Percentiles rank a stretch among this genome's conserved stretches.
Conservation (phyloP, 768 basidiomycete species). For the Ramaria sp. region DNA sequence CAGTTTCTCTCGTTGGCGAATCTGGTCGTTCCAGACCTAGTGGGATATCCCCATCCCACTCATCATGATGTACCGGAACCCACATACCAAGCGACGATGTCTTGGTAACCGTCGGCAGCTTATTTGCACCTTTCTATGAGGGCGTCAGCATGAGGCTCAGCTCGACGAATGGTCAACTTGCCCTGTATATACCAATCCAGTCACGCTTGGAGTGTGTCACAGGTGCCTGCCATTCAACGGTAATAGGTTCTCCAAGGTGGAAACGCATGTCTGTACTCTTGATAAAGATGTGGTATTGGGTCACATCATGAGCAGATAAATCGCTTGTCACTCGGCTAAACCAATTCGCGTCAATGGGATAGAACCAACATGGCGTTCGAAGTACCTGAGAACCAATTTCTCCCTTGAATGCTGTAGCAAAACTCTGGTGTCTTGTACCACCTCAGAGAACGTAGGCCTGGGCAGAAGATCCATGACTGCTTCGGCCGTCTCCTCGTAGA, state of each 20-base stretch:
- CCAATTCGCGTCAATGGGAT: conserved; percentile 1
- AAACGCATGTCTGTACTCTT: conserved; percentile 52
- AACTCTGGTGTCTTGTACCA: conserved; percentile 87
- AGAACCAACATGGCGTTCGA: conserved; percentile 10
- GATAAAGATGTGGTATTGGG: conserved; percentile 66
- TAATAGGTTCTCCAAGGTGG: conserved; percentile 87
- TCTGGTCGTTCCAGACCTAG: conserved; percentile 31
- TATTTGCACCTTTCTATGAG: conserved; percentile 74
- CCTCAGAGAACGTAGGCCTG: conserved; percentile 76
- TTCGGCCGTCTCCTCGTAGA: conserved; percentile 88
- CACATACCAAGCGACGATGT: conserved; percentile 84
- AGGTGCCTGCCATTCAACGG: conserved; percentile 81
- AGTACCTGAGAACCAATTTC: conserved; percentile 84
- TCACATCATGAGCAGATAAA: conserved; percentile 65
- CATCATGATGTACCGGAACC: conserved; percentile 83
- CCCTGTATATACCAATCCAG: conserved; percentile 92
- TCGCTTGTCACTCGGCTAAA: conserved; percentile 72
- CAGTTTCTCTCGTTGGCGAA: conserved; percentile 16
- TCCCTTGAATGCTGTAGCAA: conserved; percentile 87
- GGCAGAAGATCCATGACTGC: conserved; percentile 89
- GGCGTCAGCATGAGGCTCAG: neutral
- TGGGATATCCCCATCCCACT: conserved; percentile 86
- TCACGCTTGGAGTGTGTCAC: conserved; percentile 79
- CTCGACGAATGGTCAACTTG: conserved; percentile 23
- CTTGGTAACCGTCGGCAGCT: conserved; percentile 70